Conservation (phyloP, 2,329 filamentous ascomycete species). For the Hypoxylon sp. region DNA sequence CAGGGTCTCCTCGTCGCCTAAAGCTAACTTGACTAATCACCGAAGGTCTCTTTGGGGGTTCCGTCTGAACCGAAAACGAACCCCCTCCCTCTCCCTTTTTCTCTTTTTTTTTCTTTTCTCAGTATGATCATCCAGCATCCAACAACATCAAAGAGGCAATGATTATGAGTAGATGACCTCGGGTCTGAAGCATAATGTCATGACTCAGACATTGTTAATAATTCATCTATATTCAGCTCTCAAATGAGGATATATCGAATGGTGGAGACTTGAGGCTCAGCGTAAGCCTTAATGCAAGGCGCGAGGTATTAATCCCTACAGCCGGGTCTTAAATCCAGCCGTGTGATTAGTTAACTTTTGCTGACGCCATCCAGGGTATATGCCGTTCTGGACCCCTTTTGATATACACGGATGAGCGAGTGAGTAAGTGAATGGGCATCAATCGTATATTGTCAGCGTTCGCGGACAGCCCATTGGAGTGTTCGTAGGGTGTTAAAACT, state of each 20-base stretch:
- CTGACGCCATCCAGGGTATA: slow-evolving; percentile 3
- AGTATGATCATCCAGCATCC: not conserved
- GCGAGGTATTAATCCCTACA: slow-evolving; percentile 1
- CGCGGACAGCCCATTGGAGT: not conserved
- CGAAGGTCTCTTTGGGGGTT: not conserved
- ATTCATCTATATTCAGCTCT: not conserved
- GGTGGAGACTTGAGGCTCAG: not conserved
- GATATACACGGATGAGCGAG: not conserved
- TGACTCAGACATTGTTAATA: not conserved
- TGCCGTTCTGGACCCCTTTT: not conserved
- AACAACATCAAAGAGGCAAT: not conserved
- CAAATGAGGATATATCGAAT: not conserved
- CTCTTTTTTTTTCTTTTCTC: not conserved
- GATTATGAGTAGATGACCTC: not conserved
- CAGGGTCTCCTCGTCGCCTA: not conserved
- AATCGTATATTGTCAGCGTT: not conserved
- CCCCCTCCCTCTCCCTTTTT: too few species aligned
- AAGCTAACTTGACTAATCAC: not conserved
- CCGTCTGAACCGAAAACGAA: not conserved
- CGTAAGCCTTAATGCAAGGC: not conserved
- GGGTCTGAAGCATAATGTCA: not conserved
- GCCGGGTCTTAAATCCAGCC: slow-evolving; percentile 29
- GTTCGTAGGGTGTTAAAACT: not conserved
- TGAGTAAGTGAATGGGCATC: not conserved
- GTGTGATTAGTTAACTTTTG: not conserved